Base-by-base conservation (phyloP, 306 rosid species). In the Sophora flavescens region DNA sequence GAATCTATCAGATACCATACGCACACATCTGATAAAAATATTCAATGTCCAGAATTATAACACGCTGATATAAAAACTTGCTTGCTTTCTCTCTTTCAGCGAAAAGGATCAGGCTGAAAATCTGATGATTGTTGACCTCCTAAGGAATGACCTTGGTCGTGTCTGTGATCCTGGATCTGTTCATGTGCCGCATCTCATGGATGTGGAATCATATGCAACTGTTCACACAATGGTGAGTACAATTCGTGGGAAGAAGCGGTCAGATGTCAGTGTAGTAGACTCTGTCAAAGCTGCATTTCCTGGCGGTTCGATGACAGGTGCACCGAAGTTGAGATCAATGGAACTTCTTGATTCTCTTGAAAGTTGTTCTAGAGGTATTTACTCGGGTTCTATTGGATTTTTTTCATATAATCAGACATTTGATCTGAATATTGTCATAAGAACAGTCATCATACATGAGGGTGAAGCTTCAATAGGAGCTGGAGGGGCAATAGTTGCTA, bases 201-300 rank as follows among this genome's bases (percentile, higher is more conserved):
- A 95, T 0, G 84, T 95, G 68, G 98, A 95, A 71, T 89, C 97
- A 58, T 95, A 95, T 80, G 92, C 97, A 56, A 92, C 97, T 5
- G 99, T 95, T 38, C 99, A 95, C 77, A 92, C 99, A 7, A 95
- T 92, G 99, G 99, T 91, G 77, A 95, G 98, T 76, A 95, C 98
- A 8, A 88, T 95, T 72, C 90, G 91, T 5, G 99, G 99, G 74
- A 83, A 84, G 80, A 95, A 92, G 84, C 81, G 61, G 80, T 58
- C 89, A 14, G 82, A 88, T 77, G 18, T 84, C 53, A 82, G 88
- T 66, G 86, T 91, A 42, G 80, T 95, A 4, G 93, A 95, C 58
- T 95, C 98, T 45, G 90, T 95, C 41, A 88, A 80, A 79, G 98
- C 98, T 28, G 99, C 96, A 77, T 95, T 95, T 88, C 98, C 99